Percentiles rank a stretch among this genome's conserved stretches.
Conservation (phyloP, 2,329 filamentous ascomycete genomes). For the Aphanocladium album region DNA sequence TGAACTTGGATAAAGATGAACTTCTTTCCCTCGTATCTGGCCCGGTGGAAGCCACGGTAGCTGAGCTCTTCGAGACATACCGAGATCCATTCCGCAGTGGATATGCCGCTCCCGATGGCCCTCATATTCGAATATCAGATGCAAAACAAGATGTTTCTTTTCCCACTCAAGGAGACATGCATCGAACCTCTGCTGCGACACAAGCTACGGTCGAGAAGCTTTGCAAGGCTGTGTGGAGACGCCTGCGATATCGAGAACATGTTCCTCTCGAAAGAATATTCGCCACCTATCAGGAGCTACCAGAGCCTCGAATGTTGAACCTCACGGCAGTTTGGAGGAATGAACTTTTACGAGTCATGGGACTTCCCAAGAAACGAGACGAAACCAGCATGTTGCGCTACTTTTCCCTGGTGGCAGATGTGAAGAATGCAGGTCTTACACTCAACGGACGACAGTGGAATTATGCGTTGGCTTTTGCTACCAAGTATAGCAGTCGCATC, state of each 20-base stretch:
- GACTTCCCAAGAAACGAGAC: slow-evolving; percentile 53
- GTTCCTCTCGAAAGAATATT: slow-evolving; percentile 42
- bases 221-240: slow-evolving; percentile 34
- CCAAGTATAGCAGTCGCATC: slow-evolving; percentile 59
- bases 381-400: slow-evolving; percentile 70
- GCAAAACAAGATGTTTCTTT: slow-evolving; percentile 43
- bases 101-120: slow-evolving; percentile 47
- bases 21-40: slow-evolving; percentile 50
- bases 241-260: slow-evolving; percentile 37
- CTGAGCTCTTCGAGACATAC: slow-evolving; percentile 49
- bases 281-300: slow-evolving; percentile 43
- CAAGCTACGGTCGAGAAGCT: slow-evolving; percentile 34
- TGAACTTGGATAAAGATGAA: slow-evolving; percentile 31
- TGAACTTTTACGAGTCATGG: slow-evolving; percentile 62
- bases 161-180: slow-evolving; percentile 38
- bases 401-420: slow-evolving; percentile 77
- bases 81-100: slow-evolving; percentile 50
- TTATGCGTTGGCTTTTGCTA: slow-evolving; percentile 72
- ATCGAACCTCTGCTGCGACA: slow-evolving; percentile 30
- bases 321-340: slow-evolving; percentile 52
- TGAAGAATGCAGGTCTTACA: slow-evolving; percentile 66
- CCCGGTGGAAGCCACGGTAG: slow-evolving; percentile 41
- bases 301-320: slow-evolving; percentile 47
- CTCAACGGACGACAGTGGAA: slow-evolving; percentile 73
- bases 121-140: slow-evolving; percentile 46